Evolutionary conservation across 2,329 filamentous ascomycete genomes (phyloP), one percentile per base, ranked within the genome.

Genomic region (Xylariaceae sp.): DNA sequence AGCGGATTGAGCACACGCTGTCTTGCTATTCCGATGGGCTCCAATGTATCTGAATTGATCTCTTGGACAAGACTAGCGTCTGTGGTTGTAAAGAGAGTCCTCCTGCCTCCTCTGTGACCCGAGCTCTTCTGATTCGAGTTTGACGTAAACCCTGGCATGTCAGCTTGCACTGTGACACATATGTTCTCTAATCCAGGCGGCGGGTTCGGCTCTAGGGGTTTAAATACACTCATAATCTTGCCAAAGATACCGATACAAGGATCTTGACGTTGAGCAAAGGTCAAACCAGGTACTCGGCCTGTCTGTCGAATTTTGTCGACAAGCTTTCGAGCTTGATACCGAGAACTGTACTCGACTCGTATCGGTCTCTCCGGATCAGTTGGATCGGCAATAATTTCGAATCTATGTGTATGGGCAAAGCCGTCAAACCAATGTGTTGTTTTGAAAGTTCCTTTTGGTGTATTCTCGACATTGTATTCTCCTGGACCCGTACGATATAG

Each of bases 361-460:
- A 69, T 65, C 0, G 68, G 68, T 24, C 56, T 60, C 3, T 64
- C 61, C 2, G 60, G 19, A 26, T 60, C 53, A 7, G 52, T 34
- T 4, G 66, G 50, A 14, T 67, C 68, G 16, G 80, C 69, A 3
- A 85, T 66, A 28, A 94, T 88, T 55, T 91, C 81, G 69, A 94
- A 94, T 24, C 84, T 85, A 74, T 94, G 89, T 1, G 85, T 79
- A 53, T 90, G 84, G 3, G 85, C 82, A 56, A 92, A 86, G 5
- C 89, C 89, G 69, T 95, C 91, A 64, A 95, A 95, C 91, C 91
- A 95, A 71, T 95, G 90, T 1, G 80, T 83, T 11, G 87, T 78
- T 28, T 79, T 77, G 66, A 87, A 87, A 0, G 79, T 83, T n/a
- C 86, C 85, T 3, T 79, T 78, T 2, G 82, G 73, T 0, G 84